Evolutionary conservation across 2,329 filamentous ascomycete species (phyloP), one percentile per base, ranked within the genome.

Genomic region (Alternaria arbusti): DNA sequence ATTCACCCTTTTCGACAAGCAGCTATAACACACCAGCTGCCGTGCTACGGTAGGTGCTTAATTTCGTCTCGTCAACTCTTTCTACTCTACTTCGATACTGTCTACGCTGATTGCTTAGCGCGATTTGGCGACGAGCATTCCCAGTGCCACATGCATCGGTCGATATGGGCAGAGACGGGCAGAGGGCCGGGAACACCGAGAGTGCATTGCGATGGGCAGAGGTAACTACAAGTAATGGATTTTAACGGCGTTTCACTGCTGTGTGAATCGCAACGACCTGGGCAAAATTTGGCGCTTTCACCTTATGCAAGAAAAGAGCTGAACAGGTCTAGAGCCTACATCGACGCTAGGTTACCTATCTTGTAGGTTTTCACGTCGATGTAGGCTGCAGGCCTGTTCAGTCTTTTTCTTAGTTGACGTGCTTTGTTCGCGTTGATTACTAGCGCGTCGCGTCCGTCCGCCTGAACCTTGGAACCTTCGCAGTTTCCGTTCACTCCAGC

Each of bases 371-470:
- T 36, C 32, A 36, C 32, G 32, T 36, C 15, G 15, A 36, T 36
- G 32, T 36, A 36, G 32, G 32, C 32, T 36, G 32, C 32, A 36
- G 32, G 32, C 32, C 32, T 36, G 15, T 36, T 36, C 15, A 4
- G 32, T 36, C 30, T 32, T 36, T 36, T 36, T 36, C 32, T 36
- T 36, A n/a, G 15, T 36, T n/a, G 32, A 36, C 32, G 32, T 36
- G 32, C 32, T n/a, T 46, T 61, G 63, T 65, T 59, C 58, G 56
- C 55, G 47, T 61, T 66, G 58, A 65, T 66, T 69, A 63, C 17
- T 71, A 71, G 68, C 66, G 71, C 70, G 68, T 65, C 66, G 67
- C 70, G 68, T 63, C 50, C 49, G 50, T 66, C 64, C 60, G 63
- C 63, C 59, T 61, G 59, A 60, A 40, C 36, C 36, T 40, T 40